Conservation (phyloP, 148 eudicot species). For the Spergularia bocconei region DNA sequence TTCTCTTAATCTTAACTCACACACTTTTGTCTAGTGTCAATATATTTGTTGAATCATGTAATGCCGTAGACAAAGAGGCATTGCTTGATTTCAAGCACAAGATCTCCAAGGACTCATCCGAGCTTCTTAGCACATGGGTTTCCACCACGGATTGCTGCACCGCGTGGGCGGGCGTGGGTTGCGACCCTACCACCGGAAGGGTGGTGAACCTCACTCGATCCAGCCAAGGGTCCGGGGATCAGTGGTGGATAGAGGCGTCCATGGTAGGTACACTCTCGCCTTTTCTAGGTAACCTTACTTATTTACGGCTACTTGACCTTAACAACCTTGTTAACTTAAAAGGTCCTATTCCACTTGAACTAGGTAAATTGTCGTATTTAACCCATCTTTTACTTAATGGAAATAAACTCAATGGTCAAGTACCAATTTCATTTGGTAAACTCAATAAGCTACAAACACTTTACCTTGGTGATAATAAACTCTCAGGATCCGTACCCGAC, state of each 20-base stretch:
- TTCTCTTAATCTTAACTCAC: neutral
- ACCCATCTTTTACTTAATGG: constrained; percentile 38
- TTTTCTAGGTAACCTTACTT: constrained; percentile 54
- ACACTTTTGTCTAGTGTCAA: neutral
- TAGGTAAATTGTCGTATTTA: constrained; percentile 48
- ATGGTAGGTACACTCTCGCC: constrained; percentile 65
- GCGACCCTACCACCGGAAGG: constrained; percentile 47
- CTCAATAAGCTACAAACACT: constrained; percentile 37
- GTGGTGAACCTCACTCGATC: constrained; percentile 57
- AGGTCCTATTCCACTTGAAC: constrained; percentile 55
- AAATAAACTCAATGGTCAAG: constrained; percentile 49
- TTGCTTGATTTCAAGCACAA: constrained; percentile 49
- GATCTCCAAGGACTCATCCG: constrained; percentile 53
- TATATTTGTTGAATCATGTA: constrained; percentile 37
- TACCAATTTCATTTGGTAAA: constrained; percentile 46
- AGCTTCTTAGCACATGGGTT: constrained; percentile 47
- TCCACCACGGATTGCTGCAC: constrained; percentile 64
- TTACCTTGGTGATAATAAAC: constrained; percentile 36
- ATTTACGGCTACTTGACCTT: constrained; percentile 50
- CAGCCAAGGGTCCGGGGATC: constrained; percentile 38
- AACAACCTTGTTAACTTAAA: constrained; percentile 41
- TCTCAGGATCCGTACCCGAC: constrained; percentile 43
- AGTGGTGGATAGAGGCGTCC: constrained; percentile 52
- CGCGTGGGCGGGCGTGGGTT: constrained; percentile 58
- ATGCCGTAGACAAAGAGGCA: constrained; percentile 53